Conservation (phyloP, 768 basidiomycete genomes). For the Cystobasidium ongulense region DNA sequence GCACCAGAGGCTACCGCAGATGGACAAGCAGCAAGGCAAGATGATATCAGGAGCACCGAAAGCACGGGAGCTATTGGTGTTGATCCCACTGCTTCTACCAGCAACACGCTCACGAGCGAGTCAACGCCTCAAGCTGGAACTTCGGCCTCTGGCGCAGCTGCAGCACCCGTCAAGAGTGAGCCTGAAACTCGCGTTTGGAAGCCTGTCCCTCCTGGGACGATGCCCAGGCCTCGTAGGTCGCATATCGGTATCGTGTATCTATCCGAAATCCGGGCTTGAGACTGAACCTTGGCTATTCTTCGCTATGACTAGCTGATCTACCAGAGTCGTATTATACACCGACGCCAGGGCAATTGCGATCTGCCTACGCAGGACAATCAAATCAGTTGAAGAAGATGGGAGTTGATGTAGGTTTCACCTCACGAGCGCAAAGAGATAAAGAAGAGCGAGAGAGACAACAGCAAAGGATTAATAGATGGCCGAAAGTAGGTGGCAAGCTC, state of each 20-base stretch:
- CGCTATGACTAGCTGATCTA: constrained; percentile 1
- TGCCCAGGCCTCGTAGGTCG: constrained; percentile 2
- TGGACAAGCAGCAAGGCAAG: not conserved
- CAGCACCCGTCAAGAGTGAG: not conserved
- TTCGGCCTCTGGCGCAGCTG: not conserved
- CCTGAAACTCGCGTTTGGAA: constrained; percentile 3
- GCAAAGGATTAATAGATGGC: constrained; percentile 14
- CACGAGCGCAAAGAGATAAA: constrained; percentile 12
- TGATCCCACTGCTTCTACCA: not conserved
- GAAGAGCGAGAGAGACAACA: constrained; percentile 17
- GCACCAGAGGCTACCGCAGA: not conserved
- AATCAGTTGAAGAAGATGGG: constrained; percentile 16
- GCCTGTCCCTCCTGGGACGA: constrained; percentile 6
- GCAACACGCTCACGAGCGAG: not conserved
- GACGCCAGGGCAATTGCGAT: constrained; percentile 22
- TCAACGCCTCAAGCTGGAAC: not conserved
- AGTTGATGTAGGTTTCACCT: constrained; percentile 17
- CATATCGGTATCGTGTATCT: not conserved
- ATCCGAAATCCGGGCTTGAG: not conserved
- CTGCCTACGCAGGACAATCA: constrained; percentile 14
- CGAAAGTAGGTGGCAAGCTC: constrained; percentile 16
- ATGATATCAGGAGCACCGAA: not conserved
- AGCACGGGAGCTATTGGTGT: not conserved
- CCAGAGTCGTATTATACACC: constrained; percentile 31
- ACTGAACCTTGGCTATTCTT: not conserved